Conservation (phyloP, 345 rosid genomes). For the Sisymbrium altissimum region DNA sequence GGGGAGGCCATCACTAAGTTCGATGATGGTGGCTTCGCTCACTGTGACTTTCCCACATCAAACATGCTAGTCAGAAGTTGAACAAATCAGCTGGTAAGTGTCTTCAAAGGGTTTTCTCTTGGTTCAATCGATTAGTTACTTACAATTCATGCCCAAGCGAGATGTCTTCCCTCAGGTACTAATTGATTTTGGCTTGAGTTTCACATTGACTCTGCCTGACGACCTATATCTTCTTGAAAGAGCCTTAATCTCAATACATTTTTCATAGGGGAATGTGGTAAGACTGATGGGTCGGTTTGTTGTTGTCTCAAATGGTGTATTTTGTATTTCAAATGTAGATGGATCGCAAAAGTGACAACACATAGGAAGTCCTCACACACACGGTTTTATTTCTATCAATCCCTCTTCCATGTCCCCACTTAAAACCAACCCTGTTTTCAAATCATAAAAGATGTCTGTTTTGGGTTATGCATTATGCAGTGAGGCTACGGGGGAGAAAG, state of each 20-base stretch:
- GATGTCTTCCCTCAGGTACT: constrained; percentile 47
- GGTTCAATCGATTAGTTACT: neutral
- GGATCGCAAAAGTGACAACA: constrained; percentile 23
- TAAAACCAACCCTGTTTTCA: neutral
- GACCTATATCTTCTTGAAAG: constrained; percentile 86
- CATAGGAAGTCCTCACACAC: constrained; percentile 86
- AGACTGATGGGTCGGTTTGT: neutral
- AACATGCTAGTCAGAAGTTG: constrained; percentile 68
- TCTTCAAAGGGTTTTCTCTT: neutral
- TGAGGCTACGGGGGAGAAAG: constrained; percentile 83
- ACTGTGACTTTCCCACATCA: constrained; percentile 85
- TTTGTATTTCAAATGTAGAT: no score
- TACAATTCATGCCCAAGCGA: constrained; percentile 9
- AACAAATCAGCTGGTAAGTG: constrained; percentile 59
- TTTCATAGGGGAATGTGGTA: constrained; percentile 96
- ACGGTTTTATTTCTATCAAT: constrained; percentile 43
- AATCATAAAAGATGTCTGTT: neutral
- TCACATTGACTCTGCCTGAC: constrained; percentile 84
- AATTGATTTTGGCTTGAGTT: constrained; percentile 90
- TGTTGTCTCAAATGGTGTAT: no score
- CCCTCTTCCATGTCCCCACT: neutral
- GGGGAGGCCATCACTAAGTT: constrained; percentile 78
- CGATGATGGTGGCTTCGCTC: constrained; percentile 93
- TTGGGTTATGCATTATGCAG: constrained; percentile 32
- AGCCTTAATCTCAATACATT: constrained; percentile 88